Conservation (phyloP, 2,329 filamentous ascomycete genomes). For the Hymenoscyphus fraxineus region DNA sequence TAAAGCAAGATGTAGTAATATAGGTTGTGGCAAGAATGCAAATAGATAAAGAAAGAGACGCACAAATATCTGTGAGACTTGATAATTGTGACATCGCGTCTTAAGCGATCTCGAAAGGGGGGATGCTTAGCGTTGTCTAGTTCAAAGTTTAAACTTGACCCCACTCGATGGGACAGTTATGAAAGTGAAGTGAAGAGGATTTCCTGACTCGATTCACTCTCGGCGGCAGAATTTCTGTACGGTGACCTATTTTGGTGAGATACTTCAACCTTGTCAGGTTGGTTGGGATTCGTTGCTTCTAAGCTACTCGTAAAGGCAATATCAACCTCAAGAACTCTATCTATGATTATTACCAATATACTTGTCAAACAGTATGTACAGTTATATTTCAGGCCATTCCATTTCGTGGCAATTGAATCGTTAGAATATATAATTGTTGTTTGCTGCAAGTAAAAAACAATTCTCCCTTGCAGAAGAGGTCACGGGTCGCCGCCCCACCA, state of each 20-base stretch:
- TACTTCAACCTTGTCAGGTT: not conserved
- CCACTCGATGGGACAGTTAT: not conserved
- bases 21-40: constrained; percentile 6
- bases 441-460: not conserved
- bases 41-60: constrained; percentile 2
- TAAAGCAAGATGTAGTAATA: constrained; percentile 4
- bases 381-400: not conserved
- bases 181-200: not conserved
- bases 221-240: not conserved
- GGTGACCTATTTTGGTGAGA: not conserved
- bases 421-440: not conserved
- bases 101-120: not conserved
- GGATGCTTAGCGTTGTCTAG: not conserved
- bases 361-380: not conserved
- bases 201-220: not conserved
- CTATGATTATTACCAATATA: not conserved
- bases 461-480: not conserved
- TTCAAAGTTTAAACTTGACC: not conserved
- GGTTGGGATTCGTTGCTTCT: not conserved
- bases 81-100: constrained; percentile 6
- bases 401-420: not conserved
- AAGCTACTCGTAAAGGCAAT: no score
- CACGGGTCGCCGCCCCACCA: not conserved
- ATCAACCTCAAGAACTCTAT: not conserved
- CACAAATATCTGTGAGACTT: not conserved